These are phyloP conservation scores for Avena insularis DNA, from an alignment of 176 grass and related monocot genomes.

Conservation along the genomic window DNA sequence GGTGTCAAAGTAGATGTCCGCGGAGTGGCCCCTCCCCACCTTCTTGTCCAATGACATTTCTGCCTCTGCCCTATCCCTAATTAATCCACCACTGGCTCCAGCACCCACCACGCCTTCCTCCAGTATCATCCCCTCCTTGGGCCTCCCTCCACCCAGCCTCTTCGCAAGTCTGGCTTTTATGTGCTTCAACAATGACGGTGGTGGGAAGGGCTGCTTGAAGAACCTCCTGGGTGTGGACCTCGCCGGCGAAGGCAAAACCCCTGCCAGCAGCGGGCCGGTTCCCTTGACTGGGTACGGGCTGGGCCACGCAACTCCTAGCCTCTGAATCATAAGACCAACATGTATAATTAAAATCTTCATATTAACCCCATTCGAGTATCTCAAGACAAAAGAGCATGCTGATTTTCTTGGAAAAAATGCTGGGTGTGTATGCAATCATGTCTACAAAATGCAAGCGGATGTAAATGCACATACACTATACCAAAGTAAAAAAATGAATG, in stretches of 20 bases:
- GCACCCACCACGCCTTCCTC: constrained; percentile 52
- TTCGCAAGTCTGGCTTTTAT: constrained; percentile 74
- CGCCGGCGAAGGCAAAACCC: not conserved
- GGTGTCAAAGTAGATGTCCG: constrained; percentile 64
- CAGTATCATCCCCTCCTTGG: constrained; percentile 67
- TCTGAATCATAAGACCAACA: no score
- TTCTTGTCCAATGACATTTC: constrained; percentile 80
- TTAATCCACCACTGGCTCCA: not conserved
- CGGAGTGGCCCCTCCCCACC: constrained; percentile 88
- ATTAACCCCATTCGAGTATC: no score
- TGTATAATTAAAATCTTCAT: no score
- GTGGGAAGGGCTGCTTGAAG: constrained; percentile 77
- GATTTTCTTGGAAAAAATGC: no score
- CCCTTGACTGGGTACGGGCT: no score
- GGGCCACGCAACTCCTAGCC: no score
- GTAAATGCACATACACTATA: no score
- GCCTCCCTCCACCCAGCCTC: constrained; percentile 59
- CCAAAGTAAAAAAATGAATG: no score
- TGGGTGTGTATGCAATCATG: no score
- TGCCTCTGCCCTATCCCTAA: constrained; percentile 51
- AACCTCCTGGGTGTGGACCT: constrained; percentile 73
- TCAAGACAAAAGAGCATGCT: no score
- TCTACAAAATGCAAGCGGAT: no score
- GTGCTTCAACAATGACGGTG: constrained; percentile 77
- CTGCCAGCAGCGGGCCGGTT: constrained; percentile 35